Evolutionary conservation across 371 early-diverging fungal species (phyloP).

Genomic region (Zychaea mexicana): DNA sequence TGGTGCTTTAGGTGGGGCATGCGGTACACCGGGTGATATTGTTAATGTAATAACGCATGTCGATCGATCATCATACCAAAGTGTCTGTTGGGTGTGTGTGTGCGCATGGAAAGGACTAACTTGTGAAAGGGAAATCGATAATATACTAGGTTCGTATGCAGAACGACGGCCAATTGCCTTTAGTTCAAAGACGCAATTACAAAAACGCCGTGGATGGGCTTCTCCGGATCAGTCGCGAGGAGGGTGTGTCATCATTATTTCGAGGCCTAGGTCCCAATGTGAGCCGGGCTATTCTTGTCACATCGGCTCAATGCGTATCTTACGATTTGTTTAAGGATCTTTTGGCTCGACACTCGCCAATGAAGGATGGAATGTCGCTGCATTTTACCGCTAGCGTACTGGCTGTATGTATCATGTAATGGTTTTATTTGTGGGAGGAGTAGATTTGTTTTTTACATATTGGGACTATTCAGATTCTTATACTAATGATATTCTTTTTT

Average conservation of each 20-base stretch:
- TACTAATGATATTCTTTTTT: neutral
- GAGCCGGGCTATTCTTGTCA: constrained; percentile 66
- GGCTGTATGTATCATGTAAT: constrained; percentile 67
- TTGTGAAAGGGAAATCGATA: neutral
- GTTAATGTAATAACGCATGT: constrained; percentile 50
- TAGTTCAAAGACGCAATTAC: constrained; percentile 61
- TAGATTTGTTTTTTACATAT: neutral
- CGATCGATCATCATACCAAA: neutral
- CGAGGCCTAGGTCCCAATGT: constrained; percentile 66
- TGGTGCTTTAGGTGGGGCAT: constrained; percentile 67
- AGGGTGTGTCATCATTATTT: constrained; percentile 55
- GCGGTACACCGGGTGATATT: constrained; percentile 77
- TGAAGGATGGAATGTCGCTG: constrained; percentile 54
- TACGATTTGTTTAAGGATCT: constrained; percentile 63
- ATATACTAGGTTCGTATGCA: constrained; percentile 53
- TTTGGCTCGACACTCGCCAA: constrained; percentile 41
- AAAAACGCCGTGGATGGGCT: constrained; percentile 66
- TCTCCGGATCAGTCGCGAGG: constrained; percentile 58
- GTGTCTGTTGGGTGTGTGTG: neutral
- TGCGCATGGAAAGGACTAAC: too few relatives aligned
- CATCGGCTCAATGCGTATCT: constrained; percentile 62
- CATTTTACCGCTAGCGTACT: constrained; percentile 79
- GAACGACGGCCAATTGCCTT: constrained; percentile 68
- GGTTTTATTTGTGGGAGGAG: neutral
- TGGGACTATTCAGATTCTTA: neutral